Evolutionary conservation across 2,329 filamentous ascomycete genomes (phyloP), one percentile per base, ranked within the genome.

Genomic region (Westerdykella ornata): DNA sequence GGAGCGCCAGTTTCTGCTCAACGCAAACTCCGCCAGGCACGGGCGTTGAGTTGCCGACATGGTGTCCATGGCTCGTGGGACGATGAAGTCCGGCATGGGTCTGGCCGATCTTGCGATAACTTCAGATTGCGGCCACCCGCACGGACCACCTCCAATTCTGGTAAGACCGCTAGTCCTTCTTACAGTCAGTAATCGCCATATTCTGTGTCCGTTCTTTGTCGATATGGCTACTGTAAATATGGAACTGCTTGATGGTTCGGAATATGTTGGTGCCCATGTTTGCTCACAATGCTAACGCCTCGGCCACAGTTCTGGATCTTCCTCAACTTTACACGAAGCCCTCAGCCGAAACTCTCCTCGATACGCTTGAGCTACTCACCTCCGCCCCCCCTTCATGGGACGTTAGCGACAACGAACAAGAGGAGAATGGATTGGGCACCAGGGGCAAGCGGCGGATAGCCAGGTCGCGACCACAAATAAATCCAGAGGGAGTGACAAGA

Each of bases 261-360:
- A 16, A 26, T 14, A 7, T 16, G 1, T 12, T n/a, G n/a, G n/a
- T 26, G 22, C 22, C 8, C 7, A 26, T 26, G 12, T 26, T 26
- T 7, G 22, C 22, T 26, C 7, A 9, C 22, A 26, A 26, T 34
- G 38, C 53, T 60, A 38, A 58, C 41, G 11, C 13, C 12, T 33
- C 5, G 14, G 2, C 35, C 28, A n/a, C 56, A 82, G 80, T 81
- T 43, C 70, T 83, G 43, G 85, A 90, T 58, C 77, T 95, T 18
- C 87, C 88, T n/a, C 85, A 88, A 57, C 74, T 90, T 47, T 87
- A 88, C 75, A 78, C 83, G 54, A 83, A 79, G 57, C 89, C 89
- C 5, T 72, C 80, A 15, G 81, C 78, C 44, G 68, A 72, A 22
- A 72, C 75, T 4, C 73, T 96, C 35, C 67, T 87, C 37, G 67